Evolutionary conservation across 2,329 filamentous ascomycete species (phyloP), one percentile per base, ranked within the genome.

Genomic region (Fusarium staphyleae): DNA sequence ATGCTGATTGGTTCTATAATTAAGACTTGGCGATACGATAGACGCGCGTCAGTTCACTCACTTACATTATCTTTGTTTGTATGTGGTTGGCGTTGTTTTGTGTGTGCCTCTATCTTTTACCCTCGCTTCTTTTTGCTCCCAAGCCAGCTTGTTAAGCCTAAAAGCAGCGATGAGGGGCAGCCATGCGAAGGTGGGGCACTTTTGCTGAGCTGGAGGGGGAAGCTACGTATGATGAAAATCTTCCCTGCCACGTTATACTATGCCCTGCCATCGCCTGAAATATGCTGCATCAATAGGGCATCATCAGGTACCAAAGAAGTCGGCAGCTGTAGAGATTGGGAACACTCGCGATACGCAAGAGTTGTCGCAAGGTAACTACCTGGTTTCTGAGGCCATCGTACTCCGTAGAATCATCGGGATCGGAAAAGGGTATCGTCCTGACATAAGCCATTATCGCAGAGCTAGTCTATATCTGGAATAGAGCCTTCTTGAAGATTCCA

Each of bases 81-180:
- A 30, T 9, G 26, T 32, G 26, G 28, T 32, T 16, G 35, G 30
- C 24, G 11, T 28, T 11, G 6, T 30, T 30, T 42, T 52, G 48
- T 49, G 35, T 18, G 35, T 18, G 12, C 43, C 29, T 36, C 33
- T 30, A 41, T 32, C 50, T 46, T 44, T 29, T 15, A 28, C 12
- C 12, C 15, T 12, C 30, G 16, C n/a, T 37, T 15, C 28, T 57
- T 60, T 59, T 55, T 54, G 40, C 44, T 55, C 49, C 18, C 42
- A 45, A 26, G 45, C 48, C 50, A 39, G 35, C 40, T 29, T 48
- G 24, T 33, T 29, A 32, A 40, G 41, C 41, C 43, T 44, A 65
- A 85, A 37, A 89, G 83, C 35, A 88, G 86, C 61, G 88, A 89
- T 10, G 87, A n/a, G 76, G 81, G 68, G 84, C 89, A 61, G 77